Conservation (phyloP, 2,329 filamentous ascomycete species). For the Setomelanomma holmii region DNA sequence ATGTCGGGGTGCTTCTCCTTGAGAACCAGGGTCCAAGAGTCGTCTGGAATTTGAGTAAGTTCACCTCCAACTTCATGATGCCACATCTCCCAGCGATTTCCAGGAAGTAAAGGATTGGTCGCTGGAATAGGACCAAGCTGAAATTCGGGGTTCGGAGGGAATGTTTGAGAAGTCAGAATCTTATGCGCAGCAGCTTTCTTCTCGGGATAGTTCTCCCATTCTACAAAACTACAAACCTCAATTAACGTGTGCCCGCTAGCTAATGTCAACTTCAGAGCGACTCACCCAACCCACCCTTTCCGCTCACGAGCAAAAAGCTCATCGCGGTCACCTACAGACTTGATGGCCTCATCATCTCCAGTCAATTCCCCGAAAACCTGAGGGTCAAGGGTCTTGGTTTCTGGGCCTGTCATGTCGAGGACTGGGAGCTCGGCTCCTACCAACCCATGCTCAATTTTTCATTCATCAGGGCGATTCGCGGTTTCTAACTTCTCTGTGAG, state of each 20-base stretch:
- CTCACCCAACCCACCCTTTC: constrained; percentile 14
- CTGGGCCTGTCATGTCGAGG: constrained; percentile 13
- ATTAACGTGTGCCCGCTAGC: constrained; percentile 42
- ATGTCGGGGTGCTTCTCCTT: constrained; percentile 55
- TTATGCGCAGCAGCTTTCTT: constrained; percentile 64
- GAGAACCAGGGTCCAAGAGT: constrained; percentile 58
- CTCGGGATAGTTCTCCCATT: constrained; percentile 62
- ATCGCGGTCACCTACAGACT: constrained; percentile 10
- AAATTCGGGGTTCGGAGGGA: constrained; percentile 49
- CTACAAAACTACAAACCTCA: constrained; percentile 49
- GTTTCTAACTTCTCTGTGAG: constrained; percentile 1
- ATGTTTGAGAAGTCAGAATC: constrained; percentile 52
- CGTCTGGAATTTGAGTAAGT: constrained; percentile 57
- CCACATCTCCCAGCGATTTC: constrained; percentile 52
- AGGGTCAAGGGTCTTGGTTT: constrained; percentile 9
- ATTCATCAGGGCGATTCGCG: constrained; percentile 16
- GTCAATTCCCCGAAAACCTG: constrained; percentile 12
- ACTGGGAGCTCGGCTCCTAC: constrained; percentile 11
- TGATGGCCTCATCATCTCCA: constrained; percentile 14
- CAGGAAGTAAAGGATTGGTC: constrained; percentile 54
- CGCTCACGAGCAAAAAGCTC: constrained; percentile 10
- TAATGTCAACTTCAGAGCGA: constrained; percentile 28
- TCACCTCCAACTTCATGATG: background rate
- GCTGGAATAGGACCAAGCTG: constrained; percentile 52
- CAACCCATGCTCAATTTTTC: constrained; percentile 16